Conservation (phyloP, 1,284 basidiomycete species). For the Cutaneotrichosporon sp. region DNA sequence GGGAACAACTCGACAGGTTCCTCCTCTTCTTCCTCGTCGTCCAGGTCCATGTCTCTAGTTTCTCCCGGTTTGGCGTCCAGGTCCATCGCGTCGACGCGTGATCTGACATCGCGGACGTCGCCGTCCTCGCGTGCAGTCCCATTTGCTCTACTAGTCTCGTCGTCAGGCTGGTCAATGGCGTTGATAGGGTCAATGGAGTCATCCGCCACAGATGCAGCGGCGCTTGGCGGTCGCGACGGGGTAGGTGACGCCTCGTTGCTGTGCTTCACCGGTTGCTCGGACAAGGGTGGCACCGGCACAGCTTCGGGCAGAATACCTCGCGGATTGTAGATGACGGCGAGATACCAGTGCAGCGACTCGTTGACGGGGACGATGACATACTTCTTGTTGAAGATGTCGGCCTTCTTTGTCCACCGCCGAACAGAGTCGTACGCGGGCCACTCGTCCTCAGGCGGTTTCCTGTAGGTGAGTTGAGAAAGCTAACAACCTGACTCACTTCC, state of each 20-base stretch:
- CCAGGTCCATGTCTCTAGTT: background rate
- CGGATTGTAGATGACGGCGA: constrained; percentile 87
- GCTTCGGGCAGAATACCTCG: background rate
- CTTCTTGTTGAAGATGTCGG: constrained; percentile 80
- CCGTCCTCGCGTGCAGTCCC: no score
- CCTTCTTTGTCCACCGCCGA: constrained; percentile 84
- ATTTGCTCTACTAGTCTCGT: background rate
- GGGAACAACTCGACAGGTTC: background rate
- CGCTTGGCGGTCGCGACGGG: no score
- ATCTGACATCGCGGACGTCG: no score
- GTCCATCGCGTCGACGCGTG: no score
- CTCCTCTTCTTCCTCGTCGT: background rate
- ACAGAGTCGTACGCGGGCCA: constrained; percentile 73
- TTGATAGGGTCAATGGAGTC: background rate
- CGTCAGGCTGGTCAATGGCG: background rate
- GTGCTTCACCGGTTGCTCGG: background rate
- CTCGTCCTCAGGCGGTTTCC: constrained; percentile 5
- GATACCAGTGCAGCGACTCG: constrained; percentile 96
- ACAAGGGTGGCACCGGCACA: no score
- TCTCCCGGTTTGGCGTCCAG: no score
- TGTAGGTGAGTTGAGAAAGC: constrained; percentile 17
- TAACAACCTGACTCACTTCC: constrained; percentile 54
- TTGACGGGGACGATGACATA: constrained; percentile 95
- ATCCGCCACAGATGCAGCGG: no score
- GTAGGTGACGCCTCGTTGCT: background rate